These are phyloP conservation scores for Carex cristatella DNA, from an alignment of 176 grass and related monocot species.

Conservation along the genomic window DNA sequence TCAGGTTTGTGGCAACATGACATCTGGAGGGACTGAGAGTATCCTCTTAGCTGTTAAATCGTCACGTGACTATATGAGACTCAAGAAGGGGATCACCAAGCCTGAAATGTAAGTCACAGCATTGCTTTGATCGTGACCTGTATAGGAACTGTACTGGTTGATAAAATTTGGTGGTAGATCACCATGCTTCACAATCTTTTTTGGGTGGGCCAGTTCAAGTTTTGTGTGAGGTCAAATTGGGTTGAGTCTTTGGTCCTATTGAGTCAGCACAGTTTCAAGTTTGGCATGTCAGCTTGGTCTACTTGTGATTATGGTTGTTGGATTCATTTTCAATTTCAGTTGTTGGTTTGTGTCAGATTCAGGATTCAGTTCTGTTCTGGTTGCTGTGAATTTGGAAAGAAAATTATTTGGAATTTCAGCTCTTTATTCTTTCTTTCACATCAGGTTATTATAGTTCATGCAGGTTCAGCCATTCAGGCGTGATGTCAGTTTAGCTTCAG, in stretches of 20 bases:
- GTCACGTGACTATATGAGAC: constrained; percentile 84
- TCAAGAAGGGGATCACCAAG: constrained; percentile 79
- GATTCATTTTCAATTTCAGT: neutral
- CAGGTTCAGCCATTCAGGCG: neutral
- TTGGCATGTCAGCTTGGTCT: neutral
- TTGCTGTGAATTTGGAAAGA: neutral
- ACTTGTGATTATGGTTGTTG: neutral
- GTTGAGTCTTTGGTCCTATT: neutral
- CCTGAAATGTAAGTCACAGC: constrained; percentile 82
- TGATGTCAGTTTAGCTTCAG: neutral
- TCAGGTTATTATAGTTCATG: neutral
- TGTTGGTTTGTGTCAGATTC: neutral
- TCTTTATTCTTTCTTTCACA: neutral
- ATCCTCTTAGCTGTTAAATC: constrained; percentile 96
- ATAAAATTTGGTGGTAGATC: neutral
- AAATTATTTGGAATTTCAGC: neutral
- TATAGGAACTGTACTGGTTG: neutral
- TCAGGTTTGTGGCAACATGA: constrained; percentile 97
- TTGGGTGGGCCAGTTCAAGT: neutral
- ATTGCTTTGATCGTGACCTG: constrained; percentile 8
- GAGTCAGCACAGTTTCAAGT: neutral
- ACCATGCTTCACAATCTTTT: neutral
- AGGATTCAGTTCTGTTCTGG: neutral
- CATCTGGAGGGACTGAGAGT: constrained; percentile 95
- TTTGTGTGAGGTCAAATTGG: neutral